Percentiles rank a stretch among this genome's conserved stretches.
Evolutionary conservation across 805 yeast genomes (phyloP).

Genomic region (Kuraishia floccosa): DNA sequence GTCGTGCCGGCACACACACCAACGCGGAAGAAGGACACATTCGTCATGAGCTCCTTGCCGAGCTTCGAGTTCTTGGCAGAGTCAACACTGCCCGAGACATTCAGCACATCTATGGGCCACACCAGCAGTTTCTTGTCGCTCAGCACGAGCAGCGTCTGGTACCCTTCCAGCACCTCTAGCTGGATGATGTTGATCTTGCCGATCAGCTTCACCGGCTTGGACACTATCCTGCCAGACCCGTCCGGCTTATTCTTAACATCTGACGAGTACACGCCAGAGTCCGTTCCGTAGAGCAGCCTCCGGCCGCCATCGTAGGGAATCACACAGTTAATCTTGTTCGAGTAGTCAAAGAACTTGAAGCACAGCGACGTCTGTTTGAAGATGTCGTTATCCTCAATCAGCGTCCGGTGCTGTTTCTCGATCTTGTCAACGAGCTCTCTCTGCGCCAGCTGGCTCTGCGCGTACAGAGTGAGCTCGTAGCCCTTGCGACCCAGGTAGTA

Average conservation of each 20-base stretch:
- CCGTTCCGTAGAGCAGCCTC: slow-evolving; percentile 83
- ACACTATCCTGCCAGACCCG: slow-evolving; percentile 43
- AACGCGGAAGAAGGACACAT: slow-evolving; percentile 81
- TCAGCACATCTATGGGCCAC: slow-evolving; percentile 61
- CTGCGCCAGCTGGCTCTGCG: slow-evolving; percentile 49
- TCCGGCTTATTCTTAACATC: slow-evolving; percentile 37
- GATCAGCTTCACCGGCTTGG: slow-evolving; percentile 68
- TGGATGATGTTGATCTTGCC: slow-evolving; percentile 73
- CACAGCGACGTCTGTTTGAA: slow-evolving; percentile 69
- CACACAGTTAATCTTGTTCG: slow-evolving; percentile 77
- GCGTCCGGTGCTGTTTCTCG: slow-evolving; percentile 63
- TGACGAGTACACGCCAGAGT: slow-evolving; percentile 78
- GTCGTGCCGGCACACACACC: slow-evolving; percentile 88
- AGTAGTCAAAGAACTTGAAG: slow-evolving; percentile 62
- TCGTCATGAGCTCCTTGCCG: slow-evolving; percentile 74
- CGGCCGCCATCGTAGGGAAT: slow-evolving; percentile 94
- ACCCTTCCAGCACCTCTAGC: slow-evolving; percentile 85
- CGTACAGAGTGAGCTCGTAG: slow-evolving; percentile 40
- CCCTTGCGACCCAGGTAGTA: slow-evolving; percentile 43
- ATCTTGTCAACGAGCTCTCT: slow-evolving; percentile 74
- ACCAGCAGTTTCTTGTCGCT: slow-evolving; percentile 76
- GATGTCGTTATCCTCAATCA: slow-evolving; percentile 65
- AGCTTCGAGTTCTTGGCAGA: slow-evolving; percentile 42
- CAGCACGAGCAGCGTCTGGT: slow-evolving; percentile 68
- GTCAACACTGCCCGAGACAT: slow-evolving; percentile 25